Evolutionary conservation across 768 basidiomycete genomes (phyloP), one percentile per base, ranked within the genome.

Genomic region (Dioszegia aurantiaca): DNA sequence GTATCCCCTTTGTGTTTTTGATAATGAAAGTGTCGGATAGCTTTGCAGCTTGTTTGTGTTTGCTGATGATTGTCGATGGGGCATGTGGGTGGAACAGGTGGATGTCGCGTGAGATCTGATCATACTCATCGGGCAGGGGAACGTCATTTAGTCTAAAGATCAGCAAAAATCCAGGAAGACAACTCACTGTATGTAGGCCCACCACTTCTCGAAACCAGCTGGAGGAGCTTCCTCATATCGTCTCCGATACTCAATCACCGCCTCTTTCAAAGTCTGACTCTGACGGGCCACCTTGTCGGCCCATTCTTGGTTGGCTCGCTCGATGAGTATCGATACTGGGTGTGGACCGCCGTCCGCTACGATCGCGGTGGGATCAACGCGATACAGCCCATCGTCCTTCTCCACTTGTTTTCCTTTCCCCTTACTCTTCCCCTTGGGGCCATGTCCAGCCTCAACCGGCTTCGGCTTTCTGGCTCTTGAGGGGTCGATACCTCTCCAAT

Each of bases 11-110:
- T 70, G 70, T 17, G 62, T 68, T 12, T 11, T 43, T 52, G 12
- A 66, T 33, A 28, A 52, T 52, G 51, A 60, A 68, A 9, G 64
- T 64, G 30, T 66, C 61, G 24, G 58, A 31, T 2, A 56, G 36
- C 14, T 28, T 11, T 3, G 55, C 41, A 27, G 69, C 62, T 19
- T 21, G 11, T 24, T 64, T 45, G 19, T 63, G 65, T 21, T 69
- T 56, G 16, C 62, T 43, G 21, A 58, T 39, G 58, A 75, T 65
- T 16, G 58, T 44, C 54, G 80, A 80, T 0, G 87, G 86, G 4
- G 82, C 80, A 19, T 95, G 69, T 5, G 82, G 77, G 84, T 87
- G 90, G 76, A 91, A 97, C 1, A 91, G 91, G 28, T 81, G 84
- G 55, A 97, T 77, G 70, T 99, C 93, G 28, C 60, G 58, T 36